These are phyloP conservation scores for Sicyos baderoa DNA, from an alignment of 306 rosid species.

Conservation along the genomic window DNA sequence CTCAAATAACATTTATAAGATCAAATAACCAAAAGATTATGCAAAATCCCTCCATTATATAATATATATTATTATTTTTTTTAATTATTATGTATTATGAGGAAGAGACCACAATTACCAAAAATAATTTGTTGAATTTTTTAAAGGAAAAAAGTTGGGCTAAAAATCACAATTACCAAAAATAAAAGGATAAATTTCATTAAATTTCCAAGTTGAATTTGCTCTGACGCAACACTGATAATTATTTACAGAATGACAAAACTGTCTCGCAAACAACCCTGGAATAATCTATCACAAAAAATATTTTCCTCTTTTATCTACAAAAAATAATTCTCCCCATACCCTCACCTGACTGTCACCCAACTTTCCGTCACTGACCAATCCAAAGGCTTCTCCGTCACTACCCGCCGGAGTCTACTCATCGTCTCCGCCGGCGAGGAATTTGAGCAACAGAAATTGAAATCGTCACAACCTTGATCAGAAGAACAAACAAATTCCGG, in stretches of 20 bases:
- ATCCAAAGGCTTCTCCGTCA: conserved; percentile 21
- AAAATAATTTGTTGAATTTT: no score
- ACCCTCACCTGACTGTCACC: conserved; percentile 33
- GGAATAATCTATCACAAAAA: not conserved
- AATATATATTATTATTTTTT: no score
- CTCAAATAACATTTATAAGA: no score
- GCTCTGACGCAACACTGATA: not conserved
- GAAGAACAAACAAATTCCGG: conserved; percentile 33
- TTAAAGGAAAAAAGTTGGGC: no score
- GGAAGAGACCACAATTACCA: no score
- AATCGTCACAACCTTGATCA: not conserved
- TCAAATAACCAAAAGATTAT: no score
- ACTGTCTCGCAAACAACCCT: not conserved
- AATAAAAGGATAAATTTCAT: not conserved
- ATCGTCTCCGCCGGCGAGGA: not conserved
- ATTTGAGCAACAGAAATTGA: not conserved
- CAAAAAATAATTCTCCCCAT: not conserved
- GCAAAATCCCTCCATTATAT: no score
- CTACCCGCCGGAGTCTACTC: conserved; percentile 34
- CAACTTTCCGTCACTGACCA: conserved; percentile 48
- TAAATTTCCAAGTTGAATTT: not conserved
- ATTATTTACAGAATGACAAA: not conserved
- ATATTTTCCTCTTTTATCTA: not conserved
- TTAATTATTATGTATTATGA: no score
- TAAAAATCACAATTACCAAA: no score